Conservation (phyloP, 2,329 filamentous ascomycete genomes). For the Sordariomycetes sp. region DNA sequence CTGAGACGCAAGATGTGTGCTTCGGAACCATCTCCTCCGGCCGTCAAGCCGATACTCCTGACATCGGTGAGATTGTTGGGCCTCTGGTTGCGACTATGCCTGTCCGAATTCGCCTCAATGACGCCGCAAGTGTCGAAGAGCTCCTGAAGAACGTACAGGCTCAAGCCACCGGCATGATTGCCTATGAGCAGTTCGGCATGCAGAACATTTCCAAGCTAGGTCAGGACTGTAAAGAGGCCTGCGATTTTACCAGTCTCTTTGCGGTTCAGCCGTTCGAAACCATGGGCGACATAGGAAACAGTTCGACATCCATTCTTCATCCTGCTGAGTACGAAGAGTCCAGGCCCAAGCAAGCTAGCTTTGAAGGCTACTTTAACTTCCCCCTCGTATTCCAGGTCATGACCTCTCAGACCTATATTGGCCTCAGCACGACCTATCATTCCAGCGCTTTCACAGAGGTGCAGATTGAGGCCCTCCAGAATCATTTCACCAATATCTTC, state of each 20-base stretch:
- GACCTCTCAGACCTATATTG: neutral
- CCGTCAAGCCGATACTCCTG: slow-evolving; percentile 10
- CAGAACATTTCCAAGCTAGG: slow-evolving; percentile 9
- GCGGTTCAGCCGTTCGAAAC: slow-evolving; percentile 6
- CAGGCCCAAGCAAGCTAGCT: neutral
- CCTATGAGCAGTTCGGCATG: slow-evolving; percentile 10
- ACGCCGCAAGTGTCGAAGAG: neutral
- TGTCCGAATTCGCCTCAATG: slow-evolving; percentile 4
- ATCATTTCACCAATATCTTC: slow-evolving; percentile 1
- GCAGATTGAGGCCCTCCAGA: slow-evolving; percentile 1
- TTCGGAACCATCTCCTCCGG: slow-evolving; percentile 13
- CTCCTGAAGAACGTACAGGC: slow-evolving; percentile 4
- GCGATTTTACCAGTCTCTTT: slow-evolving; percentile 9
- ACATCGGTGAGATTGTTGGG: slow-evolving; percentile 9
- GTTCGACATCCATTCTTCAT: too few species aligned
- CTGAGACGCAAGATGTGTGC: slow-evolving; percentile 8
- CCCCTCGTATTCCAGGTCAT: slow-evolving; percentile 4
- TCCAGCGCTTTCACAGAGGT: neutral
- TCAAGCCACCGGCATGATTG: slow-evolving; percentile 7
- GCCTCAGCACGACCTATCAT: slow-evolving; percentile 3
- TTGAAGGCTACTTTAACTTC: slow-evolving; percentile 5
- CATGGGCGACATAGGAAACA: neutral
- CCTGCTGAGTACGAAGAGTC: neutral
- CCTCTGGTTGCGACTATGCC: slow-evolving; percentile 11
- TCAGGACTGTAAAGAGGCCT: slow-evolving; percentile 5